Conservation (phyloP, 306 rosid genomes). For the Rubus parviflorus region DNA sequence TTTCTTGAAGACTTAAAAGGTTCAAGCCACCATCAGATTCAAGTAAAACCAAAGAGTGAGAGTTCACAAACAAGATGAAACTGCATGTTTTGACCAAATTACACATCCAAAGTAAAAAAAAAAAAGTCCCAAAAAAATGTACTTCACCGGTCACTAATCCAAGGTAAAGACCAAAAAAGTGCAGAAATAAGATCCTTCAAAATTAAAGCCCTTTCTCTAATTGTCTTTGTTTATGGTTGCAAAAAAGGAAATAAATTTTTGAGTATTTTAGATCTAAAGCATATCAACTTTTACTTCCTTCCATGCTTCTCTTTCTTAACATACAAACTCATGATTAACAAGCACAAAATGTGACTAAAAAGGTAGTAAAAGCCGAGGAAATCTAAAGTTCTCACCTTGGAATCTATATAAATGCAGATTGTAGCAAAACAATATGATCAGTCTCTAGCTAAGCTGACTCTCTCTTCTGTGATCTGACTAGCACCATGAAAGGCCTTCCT, state of each 20-base stretch:
- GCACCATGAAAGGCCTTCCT: slow-evolving; percentile 29
- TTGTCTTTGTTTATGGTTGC: not conserved
- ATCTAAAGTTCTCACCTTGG: slow-evolving; percentile 22
- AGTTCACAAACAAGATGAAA: not conserved
- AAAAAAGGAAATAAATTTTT: not conserved
- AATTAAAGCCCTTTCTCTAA: not conserved
- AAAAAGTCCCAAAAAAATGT: not conserved
- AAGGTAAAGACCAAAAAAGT: not conserved
- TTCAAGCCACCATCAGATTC: not conserved
- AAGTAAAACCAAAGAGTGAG: not conserved
- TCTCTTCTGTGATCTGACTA: slow-evolving; percentile 10
- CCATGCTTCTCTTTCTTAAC: not conserved
- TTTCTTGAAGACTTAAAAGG: not conserved
- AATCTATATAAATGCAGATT: slow-evolving; percentile 12
- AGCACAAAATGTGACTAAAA: not conserved
- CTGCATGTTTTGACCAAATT: slow-evolving; percentile 10
- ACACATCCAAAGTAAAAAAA: not conserved
- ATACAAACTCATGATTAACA: slow-evolving; percentile 12
- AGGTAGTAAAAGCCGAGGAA: not conserved
- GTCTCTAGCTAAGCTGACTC: slow-evolving; percentile 9
- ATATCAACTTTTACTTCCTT: not conserved
- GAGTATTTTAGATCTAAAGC: not conserved
- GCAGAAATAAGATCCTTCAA: not conserved
- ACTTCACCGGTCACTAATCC: not conserved
- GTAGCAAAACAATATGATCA: slow-evolving; percentile 3